Evolutionary conservation across 2,329 filamentous ascomycete species (phyloP).

Genomic region (Myrmaecium sp.): DNA sequence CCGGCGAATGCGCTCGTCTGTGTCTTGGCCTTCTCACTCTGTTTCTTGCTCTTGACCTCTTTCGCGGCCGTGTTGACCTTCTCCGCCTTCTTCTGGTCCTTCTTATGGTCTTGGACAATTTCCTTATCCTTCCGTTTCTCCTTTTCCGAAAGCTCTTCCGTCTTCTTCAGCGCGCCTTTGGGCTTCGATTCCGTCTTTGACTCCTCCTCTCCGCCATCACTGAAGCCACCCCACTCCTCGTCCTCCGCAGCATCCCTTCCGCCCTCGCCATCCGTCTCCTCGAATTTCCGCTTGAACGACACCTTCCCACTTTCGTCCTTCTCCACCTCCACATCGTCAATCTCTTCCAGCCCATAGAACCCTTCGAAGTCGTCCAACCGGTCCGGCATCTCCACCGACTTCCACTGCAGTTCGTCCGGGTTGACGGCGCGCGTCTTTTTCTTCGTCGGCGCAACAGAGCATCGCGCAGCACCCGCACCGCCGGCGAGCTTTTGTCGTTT

Average conservation of each 20-base stretch:
- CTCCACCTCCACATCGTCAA: slow-evolving; percentile 79
- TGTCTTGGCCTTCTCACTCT: slow-evolving; percentile 17
- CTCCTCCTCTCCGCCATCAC: slow-evolving; percentile 11
- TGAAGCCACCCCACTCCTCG: slow-evolving; percentile 17
- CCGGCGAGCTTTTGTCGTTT: slow-evolving; percentile 26
- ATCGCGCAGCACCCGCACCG: slow-evolving; percentile 6
- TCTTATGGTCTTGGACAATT: slow-evolving; percentile 7
- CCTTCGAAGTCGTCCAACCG: slow-evolving; percentile 80
- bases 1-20: slow-evolving; percentile 37
- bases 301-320: slow-evolving; percentile 36
- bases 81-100: slow-evolving; percentile 9
- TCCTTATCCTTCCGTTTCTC: slow-evolving; percentile 13
- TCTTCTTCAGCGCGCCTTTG: slow-evolving; percentile 10
- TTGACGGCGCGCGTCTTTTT: slow-evolving; percentile 15
- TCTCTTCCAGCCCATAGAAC: slow-evolving; percentile 81
- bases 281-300: slow-evolving; percentile 17
- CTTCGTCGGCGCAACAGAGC: slow-evolving; percentile 7
- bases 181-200: slow-evolving; percentile 16
- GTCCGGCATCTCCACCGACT: slow-evolving; percentile 51
- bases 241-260: slow-evolving; percentile 10
- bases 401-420: slow-evolving; percentile 42
- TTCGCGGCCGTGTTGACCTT: slow-evolving; percentile 11
- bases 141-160: slow-evolving; percentile 7
- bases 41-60: slow-evolving; percentile 10
- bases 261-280: neutral